phyloP scores from a whole-genome alignment of 2,329 filamentous ascomycete species.

The Fusarium gaditjirri region DNA sequence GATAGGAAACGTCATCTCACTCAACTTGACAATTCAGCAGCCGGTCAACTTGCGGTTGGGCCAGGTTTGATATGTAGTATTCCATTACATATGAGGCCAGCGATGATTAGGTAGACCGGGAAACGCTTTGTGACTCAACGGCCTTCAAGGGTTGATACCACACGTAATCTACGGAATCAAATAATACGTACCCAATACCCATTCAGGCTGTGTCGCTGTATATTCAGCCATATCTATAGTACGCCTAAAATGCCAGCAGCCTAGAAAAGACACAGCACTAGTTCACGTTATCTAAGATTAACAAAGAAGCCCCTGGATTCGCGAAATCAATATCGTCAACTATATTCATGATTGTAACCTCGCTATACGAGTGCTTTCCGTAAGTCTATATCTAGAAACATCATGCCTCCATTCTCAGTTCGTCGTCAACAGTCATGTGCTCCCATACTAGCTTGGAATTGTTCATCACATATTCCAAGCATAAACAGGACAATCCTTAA shows the following conservation, averaged over 20 bases:
- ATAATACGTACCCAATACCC: background rate
- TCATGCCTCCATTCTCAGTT: conserved; percentile 26
- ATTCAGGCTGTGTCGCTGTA: background rate
- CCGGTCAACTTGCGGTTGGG: background rate
- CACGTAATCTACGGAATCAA: background rate
- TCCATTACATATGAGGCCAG: conserved; percentile 24
- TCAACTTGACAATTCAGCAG: conserved; percentile 3
- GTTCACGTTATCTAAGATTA: background rate
- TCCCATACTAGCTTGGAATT: conserved; percentile 21
- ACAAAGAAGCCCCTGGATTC: background rate
- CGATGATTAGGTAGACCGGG: conserved; percentile 4
- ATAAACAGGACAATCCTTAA: conserved; percentile 27
- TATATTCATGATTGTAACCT: conserved; percentile 27
- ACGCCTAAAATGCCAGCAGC: background rate
- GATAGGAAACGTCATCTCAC: conserved; percentile 2
- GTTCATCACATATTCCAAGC: conserved; percentile 28
- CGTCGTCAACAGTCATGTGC: conserved; percentile 33
- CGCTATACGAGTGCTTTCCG: conserved; percentile 25
- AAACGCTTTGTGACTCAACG: background rate
- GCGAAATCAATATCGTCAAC: conserved; percentile 15
- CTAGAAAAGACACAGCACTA: background rate
- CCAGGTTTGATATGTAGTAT: background rate
- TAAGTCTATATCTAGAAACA: conserved; percentile 31
- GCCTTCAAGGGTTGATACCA: background rate
- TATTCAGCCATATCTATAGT: background rate